phyloP scores from a whole-genome alignment of 1,284 basidiomycete genomes.

The Cryptococcus sp. region DNA sequence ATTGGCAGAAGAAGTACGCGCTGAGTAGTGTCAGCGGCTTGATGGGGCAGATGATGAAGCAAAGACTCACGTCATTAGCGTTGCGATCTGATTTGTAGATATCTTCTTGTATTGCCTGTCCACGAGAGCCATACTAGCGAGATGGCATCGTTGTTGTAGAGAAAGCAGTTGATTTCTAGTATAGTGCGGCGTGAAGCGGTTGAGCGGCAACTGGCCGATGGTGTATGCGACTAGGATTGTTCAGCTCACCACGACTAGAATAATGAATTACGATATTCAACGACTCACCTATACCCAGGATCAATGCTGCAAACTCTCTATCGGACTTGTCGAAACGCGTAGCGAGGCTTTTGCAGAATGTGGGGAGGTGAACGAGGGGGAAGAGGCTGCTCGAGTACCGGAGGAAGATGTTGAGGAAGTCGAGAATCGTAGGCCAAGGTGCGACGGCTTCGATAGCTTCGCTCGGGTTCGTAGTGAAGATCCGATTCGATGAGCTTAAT shows the following conservation, averaged over 20 bases:
- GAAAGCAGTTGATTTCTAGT: slow-evolving; percentile 19
- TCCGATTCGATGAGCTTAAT: too few species aligned
- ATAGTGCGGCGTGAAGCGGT: slow-evolving; percentile 16
- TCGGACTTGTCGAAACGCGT: slow-evolving; percentile 18
- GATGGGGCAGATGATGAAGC: too few species aligned
- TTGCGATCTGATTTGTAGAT: slow-evolving; percentile 17
- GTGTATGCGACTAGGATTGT: slow-evolving; percentile 23
- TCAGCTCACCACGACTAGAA: neutral
- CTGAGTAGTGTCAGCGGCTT: slow-evolving; percentile 9
- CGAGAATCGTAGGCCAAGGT: slow-evolving; percentile 22
- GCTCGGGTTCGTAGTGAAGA: too few species aligned
- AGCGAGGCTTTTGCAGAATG: slow-evolving; percentile 15
- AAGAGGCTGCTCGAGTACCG: slow-evolving; percentile 24
- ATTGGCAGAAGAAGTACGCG: slow-evolving; percentile 34
- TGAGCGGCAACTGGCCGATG: slow-evolving; percentile 26
- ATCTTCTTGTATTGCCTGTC: slow-evolving; percentile 18
- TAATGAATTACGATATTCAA: too few species aligned
- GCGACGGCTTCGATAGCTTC: slow-evolving; percentile 20
- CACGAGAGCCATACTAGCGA: slow-evolving; percentile 26
- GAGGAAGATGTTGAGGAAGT: slow-evolving; percentile 23
- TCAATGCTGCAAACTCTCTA: slow-evolving; percentile 18
- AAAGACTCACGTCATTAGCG: slow-evolving; percentile 22
- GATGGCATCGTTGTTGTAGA: slow-evolving; percentile 30
- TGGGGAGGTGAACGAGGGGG: slow-evolving; percentile 28
- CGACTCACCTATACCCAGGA: slow-evolving; percentile 24